Conservation (phyloP, 1,139 yeast genomes). For the Blastobotrys petasosporus region DNA sequence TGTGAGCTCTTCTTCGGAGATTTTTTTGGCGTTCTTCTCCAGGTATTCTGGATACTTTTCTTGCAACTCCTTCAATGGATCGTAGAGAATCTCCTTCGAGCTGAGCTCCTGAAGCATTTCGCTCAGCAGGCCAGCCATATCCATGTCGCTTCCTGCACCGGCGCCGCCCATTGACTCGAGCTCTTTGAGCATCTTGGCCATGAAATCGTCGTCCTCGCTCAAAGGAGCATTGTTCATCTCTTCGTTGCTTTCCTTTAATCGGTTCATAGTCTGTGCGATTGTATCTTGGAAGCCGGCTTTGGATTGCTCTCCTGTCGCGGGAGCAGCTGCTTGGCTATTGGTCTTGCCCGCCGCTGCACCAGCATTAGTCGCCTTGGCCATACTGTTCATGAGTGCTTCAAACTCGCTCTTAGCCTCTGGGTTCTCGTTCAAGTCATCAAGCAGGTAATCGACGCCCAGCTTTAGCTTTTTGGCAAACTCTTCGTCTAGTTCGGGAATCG, state of each 20-base stretch:
- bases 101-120: slow-evolving; percentile 82
- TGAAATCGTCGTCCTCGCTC: slow-evolving; percentile 37
- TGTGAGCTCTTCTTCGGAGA: slow-evolving; percentile 29
- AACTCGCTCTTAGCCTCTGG: slow-evolving; percentile 57
- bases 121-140: slow-evolving; percentile 56
- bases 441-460: slow-evolving; percentile 39
- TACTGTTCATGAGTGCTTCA: slow-evolving; percentile 46
- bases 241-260: slow-evolving; percentile 48
- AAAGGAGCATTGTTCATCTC: slow-evolving; percentile 49
- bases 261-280: slow-evolving; percentile 72
- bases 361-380: slow-evolving; percentile 37
- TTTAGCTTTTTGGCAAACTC: slow-evolving; percentile 38
- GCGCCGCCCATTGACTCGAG: slow-evolving; percentile 46
- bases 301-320: slow-evolving; percentile 1
- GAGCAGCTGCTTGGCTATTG: slow-evolving; percentile 2
- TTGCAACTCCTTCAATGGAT: slow-evolving; percentile 79
- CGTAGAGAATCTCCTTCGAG: slow-evolving; percentile 80
- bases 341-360: slow-evolving; percentile 15
- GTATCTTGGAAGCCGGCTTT: slow-evolving; percentile 53
- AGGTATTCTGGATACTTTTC: slow-evolving; percentile 59
- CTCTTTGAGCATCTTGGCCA: slow-evolving; percentile 46
- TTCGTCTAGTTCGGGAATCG: slow-evolving; percentile 42
- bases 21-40: slow-evolving; percentile 40
- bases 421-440: slow-evolving; percentile 54
- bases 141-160: slow-evolving; percentile 41